Conservation (phyloP, 73 alveolate genomes). For the Effrenium voratum region DNA sequence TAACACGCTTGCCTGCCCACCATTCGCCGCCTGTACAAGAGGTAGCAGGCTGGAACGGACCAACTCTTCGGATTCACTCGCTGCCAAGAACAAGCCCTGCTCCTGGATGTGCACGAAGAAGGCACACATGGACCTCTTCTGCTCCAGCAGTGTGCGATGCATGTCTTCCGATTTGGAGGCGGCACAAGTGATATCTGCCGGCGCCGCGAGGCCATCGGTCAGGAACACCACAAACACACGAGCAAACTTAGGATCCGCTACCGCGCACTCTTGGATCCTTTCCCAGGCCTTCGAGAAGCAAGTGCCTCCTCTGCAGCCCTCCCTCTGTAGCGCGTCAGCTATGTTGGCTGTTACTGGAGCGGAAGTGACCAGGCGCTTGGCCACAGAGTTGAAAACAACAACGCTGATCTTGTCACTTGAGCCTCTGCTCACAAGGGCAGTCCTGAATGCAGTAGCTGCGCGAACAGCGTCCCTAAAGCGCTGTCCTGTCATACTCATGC, state of each 20-base stretch:
- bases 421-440: conserved; percentile 26
- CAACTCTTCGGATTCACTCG: background rate
- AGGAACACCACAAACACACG: conserved; percentile 53
- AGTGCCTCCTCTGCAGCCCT: background rate
- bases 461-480: background rate
- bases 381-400: background rate
- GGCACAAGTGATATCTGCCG: background rate
- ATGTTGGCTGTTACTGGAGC: conserved; percentile 17
- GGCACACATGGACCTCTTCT: conserved; percentile 24
- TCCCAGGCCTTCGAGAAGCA: background rate
- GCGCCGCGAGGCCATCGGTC: conserved; percentile 1
- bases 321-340: background rate
- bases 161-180: background rate
- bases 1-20: background rate
- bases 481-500: conserved; percentile 2
- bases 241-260: conserved; percentile 32
- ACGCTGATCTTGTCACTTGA: conserved; percentile 36
- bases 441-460: conserved; percentile 27
- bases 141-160: background rate
- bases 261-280: background rate
- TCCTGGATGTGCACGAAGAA: conserved; percentile 54
- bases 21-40: conserved; percentile 55
- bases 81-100: background rate
- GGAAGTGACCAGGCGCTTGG: background rate
- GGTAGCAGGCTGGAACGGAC: background rate